These are phyloP conservation scores for Dictyostelium brefeldianum DNA, from an alignment of 78 protist genomes.

Conservation along the genomic window DNA sequence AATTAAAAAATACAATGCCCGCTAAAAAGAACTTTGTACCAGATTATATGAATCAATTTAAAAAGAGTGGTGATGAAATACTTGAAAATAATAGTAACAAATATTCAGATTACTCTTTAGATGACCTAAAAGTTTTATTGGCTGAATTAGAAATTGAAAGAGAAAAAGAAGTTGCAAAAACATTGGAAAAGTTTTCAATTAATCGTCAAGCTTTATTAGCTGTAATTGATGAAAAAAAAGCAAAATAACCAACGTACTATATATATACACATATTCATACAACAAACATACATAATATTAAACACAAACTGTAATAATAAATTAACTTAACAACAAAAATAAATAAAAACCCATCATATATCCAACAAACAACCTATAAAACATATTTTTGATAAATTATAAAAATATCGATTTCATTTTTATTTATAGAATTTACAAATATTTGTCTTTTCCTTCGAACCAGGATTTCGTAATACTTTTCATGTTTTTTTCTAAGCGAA, in stretches of 20 bases:
- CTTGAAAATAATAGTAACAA: neutral
- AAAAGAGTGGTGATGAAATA: slow-evolving; percentile 16
- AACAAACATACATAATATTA: neutral
- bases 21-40: slow-evolving; percentile 54
- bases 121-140: slow-evolving; percentile 32
- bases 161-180: slow-evolving; percentile 47
- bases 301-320: neutral
- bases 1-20: slow-evolving; percentile 31
- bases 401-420: too few relatives aligned
- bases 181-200: slow-evolving; percentile 40
- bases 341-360: too few relatives aligned
- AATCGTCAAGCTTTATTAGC: slow-evolving; percentile 57
- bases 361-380: too few relatives aligned
- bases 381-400: too few relatives aligned
- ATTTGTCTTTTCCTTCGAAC: too few relatives aligned
- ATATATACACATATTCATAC: too few relatives aligned
- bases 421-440: too few relatives aligned
- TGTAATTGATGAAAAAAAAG: slow-evolving; percentile 64
- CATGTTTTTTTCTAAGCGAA: too few relatives aligned
- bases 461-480: too few relatives aligned
- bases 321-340: too few relatives aligned
- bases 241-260: neutral
- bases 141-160: slow-evolving; percentile 51
- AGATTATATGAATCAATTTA: slow-evolving; percentile 70
- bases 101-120: slow-evolving; percentile 20